Evolutionary conservation across 129 eudicot genomes (phyloP), one percentile per base, ranked within the genome.

Genomic region (Rutidosis leptorrhynchoides): DNA sequence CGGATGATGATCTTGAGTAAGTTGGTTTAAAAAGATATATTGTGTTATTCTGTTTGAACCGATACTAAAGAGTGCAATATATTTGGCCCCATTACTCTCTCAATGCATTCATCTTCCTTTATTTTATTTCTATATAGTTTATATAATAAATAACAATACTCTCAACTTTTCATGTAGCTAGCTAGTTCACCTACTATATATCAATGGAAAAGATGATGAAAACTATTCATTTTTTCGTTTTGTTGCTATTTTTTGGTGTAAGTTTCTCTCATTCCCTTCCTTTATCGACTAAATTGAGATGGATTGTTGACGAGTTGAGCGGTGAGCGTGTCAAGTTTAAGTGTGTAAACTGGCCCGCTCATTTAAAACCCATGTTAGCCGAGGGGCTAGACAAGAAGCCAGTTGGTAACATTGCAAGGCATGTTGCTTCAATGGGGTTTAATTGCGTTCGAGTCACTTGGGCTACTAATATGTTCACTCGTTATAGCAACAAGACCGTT

Each of bases 331-430:
- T 84, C 58, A 88, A 84, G 74, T 77, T 88, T 10, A 64, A 72
- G 3, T 83, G 96, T 26, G 81, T 64, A 23, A 88, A 88, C 37
- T 88, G 86, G 96, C 83, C 84, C 2, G 84, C 75, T 58, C 96
- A 88, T 46, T 42, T 82, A 3, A 46, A 76, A 25, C 77, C 91
- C 62, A 82, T 88, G 91, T 6, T 88, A 71, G 75, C 91, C 1
- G 89, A 88, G 28, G 96, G 96, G 32, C 86, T 88, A 6, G 77
- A 82, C 74, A 88, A 84, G 78, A 61, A 23, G 58, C 96, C 91
- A 6, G 12, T 80, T 28, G 22, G 12, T 7, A 30, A 62, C 15
- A 80, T 88, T 16, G 79, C 75, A 0, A 68, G 48, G 64, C 81
- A 73, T 5, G 30, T 82, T 5, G 32, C 71, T 6, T 35, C 54